These are phyloP conservation scores for sorghum (Sorghum bicolor) DNA, from an alignment of 176 grass and related monocot species.

Conservation along the genomic window DNA sequence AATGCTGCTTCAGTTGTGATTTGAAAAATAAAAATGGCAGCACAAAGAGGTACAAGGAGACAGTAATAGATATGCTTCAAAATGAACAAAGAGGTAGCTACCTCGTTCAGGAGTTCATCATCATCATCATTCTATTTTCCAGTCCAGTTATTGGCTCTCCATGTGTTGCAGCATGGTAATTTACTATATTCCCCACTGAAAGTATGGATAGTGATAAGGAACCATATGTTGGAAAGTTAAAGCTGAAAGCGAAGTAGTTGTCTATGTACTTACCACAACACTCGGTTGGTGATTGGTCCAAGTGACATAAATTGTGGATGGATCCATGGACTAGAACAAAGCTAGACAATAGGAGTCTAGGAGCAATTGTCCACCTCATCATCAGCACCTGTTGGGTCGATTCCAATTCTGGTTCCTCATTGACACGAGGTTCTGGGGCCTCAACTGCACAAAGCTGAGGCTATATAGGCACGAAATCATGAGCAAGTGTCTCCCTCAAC, in stretches of 20 bases:
- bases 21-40: background rate
- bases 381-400: background rate
- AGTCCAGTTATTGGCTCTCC: background rate
- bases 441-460: background rate
- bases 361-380: background rate
- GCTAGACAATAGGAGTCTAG: background rate
- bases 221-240: background rate
- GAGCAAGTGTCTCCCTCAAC: background rate
- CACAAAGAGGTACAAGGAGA: background rate
- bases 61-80: background rate
- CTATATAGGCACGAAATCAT: background rate
- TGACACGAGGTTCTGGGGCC: background rate
- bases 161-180: background rate
- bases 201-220: background rate
- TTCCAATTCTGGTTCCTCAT: background rate
- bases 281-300: background rate
- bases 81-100: background rate
- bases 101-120: background rate
- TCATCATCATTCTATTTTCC: background rate
- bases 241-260: background rate
- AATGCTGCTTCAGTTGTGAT: background rate
- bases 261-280: background rate
- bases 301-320: background rate
- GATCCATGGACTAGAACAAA: background rate
- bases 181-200: background rate